Conservation (phyloP, 2,329 filamentous ascomycete species). For the Dactylellina cionopaga region DNA sequence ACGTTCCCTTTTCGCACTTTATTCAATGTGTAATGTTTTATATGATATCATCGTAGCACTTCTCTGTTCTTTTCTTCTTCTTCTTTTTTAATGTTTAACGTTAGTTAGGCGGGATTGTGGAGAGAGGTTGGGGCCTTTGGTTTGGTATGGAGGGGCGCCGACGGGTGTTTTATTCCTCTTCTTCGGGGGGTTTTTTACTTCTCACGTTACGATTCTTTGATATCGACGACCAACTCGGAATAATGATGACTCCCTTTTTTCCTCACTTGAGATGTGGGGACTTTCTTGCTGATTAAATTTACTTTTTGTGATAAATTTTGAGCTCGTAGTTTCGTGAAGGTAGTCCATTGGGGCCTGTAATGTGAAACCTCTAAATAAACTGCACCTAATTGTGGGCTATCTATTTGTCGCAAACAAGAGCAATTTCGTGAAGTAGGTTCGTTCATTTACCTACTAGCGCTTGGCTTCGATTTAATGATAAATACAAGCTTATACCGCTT, state of each 20-base stretch:
- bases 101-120: background rate
- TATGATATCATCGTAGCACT: conserved; percentile 38
- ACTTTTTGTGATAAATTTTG: background rate
- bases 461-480: too few species aligned
- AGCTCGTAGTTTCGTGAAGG: background rate
- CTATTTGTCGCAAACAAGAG: too few species aligned
- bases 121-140: background rate
- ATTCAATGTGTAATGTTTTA: conserved; percentile 23
- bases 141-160: too few species aligned
- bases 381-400: too few species aligned
- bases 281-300: background rate
- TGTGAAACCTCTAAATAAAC: too few species aligned
- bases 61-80: background rate
- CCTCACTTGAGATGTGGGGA: conserved; percentile 15
- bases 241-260: conserved; percentile 17
- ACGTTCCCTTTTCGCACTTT: conserved; percentile 15
- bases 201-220: conserved; percentile 6
- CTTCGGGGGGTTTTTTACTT: background rate
- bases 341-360: background rate
- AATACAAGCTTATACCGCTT: too few species aligned
- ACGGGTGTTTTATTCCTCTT: too few species aligned
- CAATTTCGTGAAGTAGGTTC: too few species aligned
- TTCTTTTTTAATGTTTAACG: background rate
- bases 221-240: conserved; percentile 47
- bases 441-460: too few species aligned